Conservation (phyloP, 2,329 filamentous ascomycete genomes). For the Alternaria postmessia region DNA sequence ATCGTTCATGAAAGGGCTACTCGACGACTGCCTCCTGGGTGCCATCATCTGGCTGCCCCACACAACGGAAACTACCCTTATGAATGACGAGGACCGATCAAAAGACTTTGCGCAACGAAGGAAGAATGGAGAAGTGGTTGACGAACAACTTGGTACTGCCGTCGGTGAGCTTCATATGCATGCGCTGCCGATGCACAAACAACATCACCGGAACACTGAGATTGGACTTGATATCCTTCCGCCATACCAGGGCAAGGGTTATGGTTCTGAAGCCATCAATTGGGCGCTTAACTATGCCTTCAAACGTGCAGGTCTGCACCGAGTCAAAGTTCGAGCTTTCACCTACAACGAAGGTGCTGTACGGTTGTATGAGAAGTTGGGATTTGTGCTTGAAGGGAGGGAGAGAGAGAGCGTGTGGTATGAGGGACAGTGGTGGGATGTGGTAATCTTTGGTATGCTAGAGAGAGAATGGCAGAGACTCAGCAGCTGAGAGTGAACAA, state of each 20-base stretch:
- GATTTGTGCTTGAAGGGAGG: constrained; percentile 57
- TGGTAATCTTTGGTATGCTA: constrained; percentile 37
- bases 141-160: constrained; percentile 2
- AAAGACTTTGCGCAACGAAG: not conserved
- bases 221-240: constrained; percentile 52
- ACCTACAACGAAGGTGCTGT: constrained; percentile 56
- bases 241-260: constrained; percentile 52
- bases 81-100: not conserved
- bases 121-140: not conserved
- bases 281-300: constrained; percentile 61
- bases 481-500: not conserved
- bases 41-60: constrained; percentile 33
- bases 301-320: constrained; percentile 54
- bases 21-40: constrained; percentile 29
- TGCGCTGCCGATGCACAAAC: not conserved
- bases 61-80: not conserved
- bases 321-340: constrained; percentile 53
- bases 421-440: constrained; percentile 53
- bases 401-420: constrained; percentile 55
- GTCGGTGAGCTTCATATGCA: constrained; percentile 30
- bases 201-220: constrained; percentile 55
- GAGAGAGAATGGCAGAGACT: constrained; percentile 38
- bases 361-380: constrained; percentile 56
- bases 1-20: constrained; percentile 26
- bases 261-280: constrained; percentile 58